Conservation (phyloP, 495 filamentous ascomycete species). For the Penicillium coprophilum region DNA sequence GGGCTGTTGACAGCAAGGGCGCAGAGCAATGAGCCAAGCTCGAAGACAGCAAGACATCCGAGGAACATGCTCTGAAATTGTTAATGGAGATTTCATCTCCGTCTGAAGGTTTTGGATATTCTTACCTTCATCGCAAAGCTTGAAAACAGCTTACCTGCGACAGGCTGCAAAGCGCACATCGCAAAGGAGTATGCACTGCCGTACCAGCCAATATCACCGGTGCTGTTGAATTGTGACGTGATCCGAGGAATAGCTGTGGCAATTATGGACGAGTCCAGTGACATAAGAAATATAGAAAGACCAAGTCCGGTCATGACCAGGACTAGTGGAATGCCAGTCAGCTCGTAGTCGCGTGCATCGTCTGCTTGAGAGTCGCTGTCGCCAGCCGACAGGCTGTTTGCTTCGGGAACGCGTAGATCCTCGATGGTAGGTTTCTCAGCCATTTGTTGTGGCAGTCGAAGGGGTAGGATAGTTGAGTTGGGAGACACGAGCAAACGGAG, state of each 20-base stretch:
- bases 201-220: constrained; percentile 16
- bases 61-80: constrained; percentile 2
- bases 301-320: background rate
- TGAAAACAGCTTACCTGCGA: constrained; percentile 8
- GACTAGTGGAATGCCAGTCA: constrained; percentile 41
- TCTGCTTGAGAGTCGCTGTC: constrained; percentile 3
- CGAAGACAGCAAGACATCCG: constrained; percentile 8
- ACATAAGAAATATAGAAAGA: constrained; percentile 8
- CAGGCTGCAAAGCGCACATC: constrained; percentile 13
- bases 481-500: background rate
- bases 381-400: background rate
- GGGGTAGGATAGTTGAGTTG: background rate
- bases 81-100: too few relatives aligned
- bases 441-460: background rate
- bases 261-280: constrained; percentile 17
- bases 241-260: constrained; percentile 22
- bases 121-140: background rate
- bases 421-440: background rate
- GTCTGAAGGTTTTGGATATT: too few relatives aligned
- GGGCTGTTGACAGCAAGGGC: constrained; percentile 11
- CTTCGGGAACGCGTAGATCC: background rate
- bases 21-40: constrained; percentile 13
- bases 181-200: constrained; percentile 15
- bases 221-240: constrained; percentile 19
- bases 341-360: constrained; percentile 42